Evolutionary conservation across 352 stramenopile species (phyloP).

Genomic region (Phytophthora pisi): DNA sequence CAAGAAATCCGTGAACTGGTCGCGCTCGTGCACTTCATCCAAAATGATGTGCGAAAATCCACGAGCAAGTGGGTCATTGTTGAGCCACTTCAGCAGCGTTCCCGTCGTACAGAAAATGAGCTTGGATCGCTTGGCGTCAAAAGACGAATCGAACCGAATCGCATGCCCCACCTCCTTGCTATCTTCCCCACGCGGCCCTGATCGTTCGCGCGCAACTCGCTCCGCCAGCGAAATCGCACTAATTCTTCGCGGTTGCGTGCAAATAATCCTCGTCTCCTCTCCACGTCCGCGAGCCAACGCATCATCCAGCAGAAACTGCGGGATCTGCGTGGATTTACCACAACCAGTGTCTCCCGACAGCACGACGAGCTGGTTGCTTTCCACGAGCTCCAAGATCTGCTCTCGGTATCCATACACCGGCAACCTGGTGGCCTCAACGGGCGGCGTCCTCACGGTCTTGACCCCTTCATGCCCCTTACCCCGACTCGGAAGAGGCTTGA

Average conservation of each 20-base stretch:
- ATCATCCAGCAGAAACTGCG: slow-evolving; percentile 92
- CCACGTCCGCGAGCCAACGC: slow-evolving; percentile 72
- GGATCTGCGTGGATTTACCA: slow-evolving; percentile 93
- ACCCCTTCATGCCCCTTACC: background rate
- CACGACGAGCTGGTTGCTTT: slow-evolving; percentile 90
- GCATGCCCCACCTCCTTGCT: slow-evolving; percentile 90
- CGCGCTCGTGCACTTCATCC: slow-evolving; percentile 96
- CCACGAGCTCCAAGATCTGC: slow-evolving; percentile 68
- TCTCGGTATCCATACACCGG: slow-evolving; percentile 67
- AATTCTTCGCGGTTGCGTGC: slow-evolving; percentile 93
- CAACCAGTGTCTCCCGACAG: slow-evolving; percentile 95
- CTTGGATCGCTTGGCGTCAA: slow-evolving; percentile 80
- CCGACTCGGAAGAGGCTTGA: slow-evolving; percentile 47
- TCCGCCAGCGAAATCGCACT: slow-evolving; percentile 92
- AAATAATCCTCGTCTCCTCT: slow-evolving; percentile 80
- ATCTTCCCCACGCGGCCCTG: slow-evolving; percentile 22
- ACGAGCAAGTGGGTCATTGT: slow-evolving; percentile 68
- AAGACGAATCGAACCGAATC: slow-evolving; percentile 91
- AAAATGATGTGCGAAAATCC: slow-evolving; percentile 95
- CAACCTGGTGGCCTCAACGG: slow-evolving; percentile 40
- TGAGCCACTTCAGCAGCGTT: slow-evolving; percentile 88
- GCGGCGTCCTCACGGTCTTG: slow-evolving; percentile 26
- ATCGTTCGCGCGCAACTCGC: slow-evolving; percentile 85
- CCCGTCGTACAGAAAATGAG: slow-evolving; percentile 98
- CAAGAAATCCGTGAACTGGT: slow-evolving; percentile 96